Conservation (phyloP, 2,329 filamentous ascomycete genomes). For the Fusarium torulosum region DNA sequence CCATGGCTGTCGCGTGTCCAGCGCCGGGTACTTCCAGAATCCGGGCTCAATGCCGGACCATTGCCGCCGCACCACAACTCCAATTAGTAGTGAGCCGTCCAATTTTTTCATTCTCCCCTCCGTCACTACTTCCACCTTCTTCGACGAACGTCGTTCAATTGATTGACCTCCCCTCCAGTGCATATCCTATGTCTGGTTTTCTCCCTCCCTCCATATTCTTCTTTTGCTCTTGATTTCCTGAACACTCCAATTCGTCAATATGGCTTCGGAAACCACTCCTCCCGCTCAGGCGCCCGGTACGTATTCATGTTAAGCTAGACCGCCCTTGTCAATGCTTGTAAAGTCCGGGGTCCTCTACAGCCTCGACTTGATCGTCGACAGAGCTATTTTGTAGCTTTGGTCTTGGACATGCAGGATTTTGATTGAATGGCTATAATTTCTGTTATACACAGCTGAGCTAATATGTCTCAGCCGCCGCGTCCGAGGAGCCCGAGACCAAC, state of each 20-base stretch:
- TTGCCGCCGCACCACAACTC: slow-evolving; percentile 46
- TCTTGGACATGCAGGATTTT: background rate
- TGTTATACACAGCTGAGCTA: slow-evolving; percentile 15
- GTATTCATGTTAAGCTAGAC: slow-evolving; percentile 39
- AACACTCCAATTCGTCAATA: slow-evolving; percentile 45
- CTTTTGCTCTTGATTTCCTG: slow-evolving; percentile 36
- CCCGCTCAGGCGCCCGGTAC: slow-evolving; percentile 47
- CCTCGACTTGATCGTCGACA: slow-evolving; percentile 18
- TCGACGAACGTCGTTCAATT: slow-evolving; percentile 45
- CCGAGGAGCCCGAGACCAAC: slow-evolving; percentile 47
- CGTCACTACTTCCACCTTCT: slow-evolving; percentile 42
- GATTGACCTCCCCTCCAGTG: slow-evolving; percentile 44
- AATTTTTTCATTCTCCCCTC: slow-evolving; percentile 48
- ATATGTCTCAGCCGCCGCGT: slow-evolving; percentile 35
- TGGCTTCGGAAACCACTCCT: slow-evolving; percentile 52
- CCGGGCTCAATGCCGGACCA: slow-evolving; percentile 45
- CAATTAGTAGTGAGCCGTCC: slow-evolving; percentile 37
- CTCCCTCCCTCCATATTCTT: slow-evolving; percentile 30
- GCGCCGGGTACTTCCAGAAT: slow-evolving; percentile 29
- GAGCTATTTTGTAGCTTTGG: slow-evolving; percentile 18
- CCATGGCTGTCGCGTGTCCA: slow-evolving; percentile 29
- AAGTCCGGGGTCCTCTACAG: slow-evolving; percentile 26
- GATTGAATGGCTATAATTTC: background rate
- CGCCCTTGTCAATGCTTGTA: slow-evolving; percentile 38
- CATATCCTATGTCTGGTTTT: slow-evolving; percentile 48